Conservation (phyloP, 2,329 filamentous ascomycete genomes). For the Zarea fungicola region DNA sequence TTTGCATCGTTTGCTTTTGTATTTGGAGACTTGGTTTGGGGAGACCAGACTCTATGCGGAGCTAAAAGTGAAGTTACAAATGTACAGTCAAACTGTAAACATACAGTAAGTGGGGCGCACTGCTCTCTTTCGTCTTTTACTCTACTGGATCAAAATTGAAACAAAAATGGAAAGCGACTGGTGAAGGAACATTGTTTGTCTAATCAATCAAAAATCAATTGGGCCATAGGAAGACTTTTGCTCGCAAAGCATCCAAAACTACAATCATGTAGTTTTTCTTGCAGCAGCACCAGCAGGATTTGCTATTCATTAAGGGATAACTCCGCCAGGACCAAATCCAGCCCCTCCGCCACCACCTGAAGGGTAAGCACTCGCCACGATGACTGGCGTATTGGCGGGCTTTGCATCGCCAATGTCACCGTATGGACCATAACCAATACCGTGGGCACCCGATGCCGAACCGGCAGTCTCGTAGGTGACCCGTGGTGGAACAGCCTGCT, state of each 20-base stretch:
- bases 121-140: too few species aligned
- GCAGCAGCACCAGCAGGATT: too few species aligned
- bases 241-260: too few species aligned
- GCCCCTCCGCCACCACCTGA: too few species aligned
- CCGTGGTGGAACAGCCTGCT: too few species aligned
- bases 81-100: too few species aligned
- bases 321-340: too few species aligned
- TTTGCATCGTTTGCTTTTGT: too few species aligned
- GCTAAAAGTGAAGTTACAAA: slow-evolving; percentile 2
- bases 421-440: not conserved
- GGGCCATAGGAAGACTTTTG: too few species aligned
- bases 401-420: not conserved
- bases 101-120: slow-evolving; percentile 7
- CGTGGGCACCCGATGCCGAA: not conserved
- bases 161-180: not conserved
- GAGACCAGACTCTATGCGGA: not conserved
- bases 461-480: not conserved
- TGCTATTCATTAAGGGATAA: too few species aligned
- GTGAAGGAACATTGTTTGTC: not conserved
- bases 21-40: not conserved
- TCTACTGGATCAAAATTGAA: not conserved
- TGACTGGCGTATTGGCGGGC: not conserved
- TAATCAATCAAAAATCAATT: too few species aligned
- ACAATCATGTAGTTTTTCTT: too few species aligned
- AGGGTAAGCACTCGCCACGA: not conserved